Evolutionary conservation across 2,329 filamentous ascomycete species (phyloP).

Genomic region (Gremmenia infestans): DNA sequence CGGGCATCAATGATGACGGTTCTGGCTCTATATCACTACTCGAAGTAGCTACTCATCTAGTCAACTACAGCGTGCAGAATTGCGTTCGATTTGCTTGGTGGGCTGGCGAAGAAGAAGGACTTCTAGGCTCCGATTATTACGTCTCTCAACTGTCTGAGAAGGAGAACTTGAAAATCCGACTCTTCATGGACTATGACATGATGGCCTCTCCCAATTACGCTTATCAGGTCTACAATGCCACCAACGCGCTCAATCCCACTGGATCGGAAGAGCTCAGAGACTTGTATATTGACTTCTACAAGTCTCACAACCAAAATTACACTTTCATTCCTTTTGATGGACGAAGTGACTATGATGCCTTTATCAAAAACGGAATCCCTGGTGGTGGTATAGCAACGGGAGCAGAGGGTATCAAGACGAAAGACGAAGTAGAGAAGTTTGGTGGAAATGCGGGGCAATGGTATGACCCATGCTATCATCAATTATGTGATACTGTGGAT

Average conservation of each 20-base stretch:
- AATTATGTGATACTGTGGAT: constrained; percentile 52
- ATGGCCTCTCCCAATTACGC: constrained; percentile 59
- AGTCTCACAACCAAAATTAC: constrained; percentile 54
- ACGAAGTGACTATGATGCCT: constrained; percentile 72
- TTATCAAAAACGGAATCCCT: constrained; percentile 67
- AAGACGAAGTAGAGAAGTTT: constrained; percentile 56
- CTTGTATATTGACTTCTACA: constrained; percentile 53
- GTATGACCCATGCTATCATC: constrained; percentile 56
- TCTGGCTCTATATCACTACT: constrained; percentile 43
- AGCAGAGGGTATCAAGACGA: constrained; percentile 70
- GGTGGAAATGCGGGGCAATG: constrained; percentile 59
- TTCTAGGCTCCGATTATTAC: constrained; percentile 58
- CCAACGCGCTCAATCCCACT: constrained; percentile 6
- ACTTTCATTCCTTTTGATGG: constrained; percentile 71
- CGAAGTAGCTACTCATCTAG: constrained; percentile 54
- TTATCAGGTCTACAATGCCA: constrained; percentile 60
- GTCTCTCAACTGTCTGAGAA: constrained; percentile 45
- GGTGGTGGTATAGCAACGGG: constrained; percentile 71
- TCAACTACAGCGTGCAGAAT: constrained; percentile 54
- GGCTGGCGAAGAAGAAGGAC: constrained; percentile 60
- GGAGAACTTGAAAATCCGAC: constrained; percentile 55
- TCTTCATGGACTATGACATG: constrained; percentile 68
- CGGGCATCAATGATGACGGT: constrained; percentile 38
- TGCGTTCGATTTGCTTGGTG: constrained; percentile 64
- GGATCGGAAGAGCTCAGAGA: constrained; percentile 51